phyloP scores from a whole-genome alignment of 176 grass and related monocot genomes.

The Oryza rufipogon region DNA sequence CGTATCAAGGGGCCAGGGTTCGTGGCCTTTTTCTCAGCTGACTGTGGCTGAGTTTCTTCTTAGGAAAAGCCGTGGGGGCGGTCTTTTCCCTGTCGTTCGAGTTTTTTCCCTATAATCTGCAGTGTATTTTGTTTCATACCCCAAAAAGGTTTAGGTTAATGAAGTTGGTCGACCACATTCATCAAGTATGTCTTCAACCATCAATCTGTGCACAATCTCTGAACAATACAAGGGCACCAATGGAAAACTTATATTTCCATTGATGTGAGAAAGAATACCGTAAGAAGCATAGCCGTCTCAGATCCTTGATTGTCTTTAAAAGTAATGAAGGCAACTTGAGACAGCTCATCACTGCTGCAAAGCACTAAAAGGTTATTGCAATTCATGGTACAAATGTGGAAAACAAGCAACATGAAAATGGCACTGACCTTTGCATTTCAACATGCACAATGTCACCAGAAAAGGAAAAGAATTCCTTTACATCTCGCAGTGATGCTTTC shows the following conservation, averaged over 20 bases:
- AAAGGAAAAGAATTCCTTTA: slow-evolving; percentile 93
- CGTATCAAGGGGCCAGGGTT: too few relatives aligned
- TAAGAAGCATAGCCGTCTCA: slow-evolving; percentile 94
- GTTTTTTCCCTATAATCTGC: too few relatives aligned
- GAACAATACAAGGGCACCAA: neutral
- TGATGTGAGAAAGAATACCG: slow-evolving; percentile 42
- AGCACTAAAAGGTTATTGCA: slow-evolving; percentile 30
- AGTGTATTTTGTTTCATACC: too few relatives aligned
- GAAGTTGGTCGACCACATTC: neutral
- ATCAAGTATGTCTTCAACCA: neutral
- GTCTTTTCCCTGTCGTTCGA: too few relatives aligned
- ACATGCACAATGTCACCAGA: slow-evolving; percentile 78
- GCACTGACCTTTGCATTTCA: slow-evolving; percentile 79
- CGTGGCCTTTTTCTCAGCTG: too few relatives aligned
- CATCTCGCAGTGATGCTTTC: slow-evolving; percentile 71
- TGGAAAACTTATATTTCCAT: neutral
- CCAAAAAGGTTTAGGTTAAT: neutral
- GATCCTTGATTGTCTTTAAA: slow-evolving; percentile 83
- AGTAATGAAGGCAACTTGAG: slow-evolving; percentile 90
- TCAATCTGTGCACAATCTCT: neutral
- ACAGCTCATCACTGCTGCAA: slow-evolving; percentile 75
- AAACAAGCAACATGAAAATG: slow-evolving; percentile 30
- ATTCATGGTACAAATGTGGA: slow-evolving; percentile 12
- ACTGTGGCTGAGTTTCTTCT: too few relatives aligned
- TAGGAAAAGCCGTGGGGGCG: too few relatives aligned